phyloP scores from a whole-genome alignment of 805 yeast species.

The Metschnikowia dekortorum region DNA sequence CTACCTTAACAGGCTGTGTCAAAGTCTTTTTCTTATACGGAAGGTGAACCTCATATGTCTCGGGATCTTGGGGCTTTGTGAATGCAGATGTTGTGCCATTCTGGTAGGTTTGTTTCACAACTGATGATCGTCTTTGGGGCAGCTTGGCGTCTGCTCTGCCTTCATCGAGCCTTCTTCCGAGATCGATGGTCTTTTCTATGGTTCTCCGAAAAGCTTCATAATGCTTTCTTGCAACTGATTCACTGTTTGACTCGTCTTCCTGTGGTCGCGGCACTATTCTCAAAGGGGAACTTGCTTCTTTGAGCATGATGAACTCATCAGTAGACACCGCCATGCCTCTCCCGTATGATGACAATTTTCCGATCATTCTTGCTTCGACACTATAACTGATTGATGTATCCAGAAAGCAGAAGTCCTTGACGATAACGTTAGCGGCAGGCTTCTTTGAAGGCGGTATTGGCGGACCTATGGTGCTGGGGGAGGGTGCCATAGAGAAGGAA shows the following conservation, averaged over 20 bases:
- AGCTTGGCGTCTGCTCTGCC: constrained; percentile 1
- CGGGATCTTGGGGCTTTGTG: not conserved
- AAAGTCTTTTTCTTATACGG: constrained; percentile 21
- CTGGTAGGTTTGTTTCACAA: constrained; percentile 16
- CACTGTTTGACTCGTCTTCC: constrained; percentile 2
- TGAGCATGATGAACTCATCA: constrained; percentile 24
- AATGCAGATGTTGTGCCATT: not conserved
- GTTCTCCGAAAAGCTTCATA: constrained; percentile 16
- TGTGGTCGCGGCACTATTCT: constrained; percentile 20
- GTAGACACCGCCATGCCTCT: constrained; percentile 4
- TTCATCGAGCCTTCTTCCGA: constrained; percentile 6
- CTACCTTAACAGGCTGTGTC: constrained; percentile 19
- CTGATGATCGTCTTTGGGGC: constrained; percentile 10
- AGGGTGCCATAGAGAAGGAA: not conserved
- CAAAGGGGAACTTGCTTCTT: constrained; percentile 21
- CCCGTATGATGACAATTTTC: constrained; percentile 21
- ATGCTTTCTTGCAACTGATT: constrained; percentile 12
- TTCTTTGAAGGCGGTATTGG: constrained; percentile 1
- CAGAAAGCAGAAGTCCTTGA: constrained; percentile 23
- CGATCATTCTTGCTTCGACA: constrained; percentile 25
- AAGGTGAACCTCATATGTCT: constrained; percentile 14
- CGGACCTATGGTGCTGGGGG: not conserved
- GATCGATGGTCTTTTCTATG: constrained; percentile 7
- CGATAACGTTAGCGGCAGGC: constrained; percentile 7
- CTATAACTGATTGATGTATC: constrained; percentile 28